These are phyloP conservation scores for Nematocida homosporus DNA, from an alignment of 371 early-diverging fungal species.

Conservation along the genomic window DNA sequence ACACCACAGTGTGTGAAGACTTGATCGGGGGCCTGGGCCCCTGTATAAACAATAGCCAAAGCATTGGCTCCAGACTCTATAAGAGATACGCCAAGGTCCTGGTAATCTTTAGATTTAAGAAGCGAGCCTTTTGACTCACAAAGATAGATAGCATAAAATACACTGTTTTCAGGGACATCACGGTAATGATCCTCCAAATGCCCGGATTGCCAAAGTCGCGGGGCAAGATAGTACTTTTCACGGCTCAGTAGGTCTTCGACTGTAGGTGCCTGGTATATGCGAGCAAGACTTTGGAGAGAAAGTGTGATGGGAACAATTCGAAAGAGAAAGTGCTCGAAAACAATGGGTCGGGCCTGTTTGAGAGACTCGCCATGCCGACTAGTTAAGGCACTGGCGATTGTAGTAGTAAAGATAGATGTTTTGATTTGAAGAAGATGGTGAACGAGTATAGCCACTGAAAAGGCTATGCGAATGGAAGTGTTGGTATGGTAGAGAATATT, in stretches of 20 bases:
- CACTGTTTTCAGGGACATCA: background rate
- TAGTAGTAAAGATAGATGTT: background rate
- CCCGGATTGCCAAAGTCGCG: constrained; percentile 12
- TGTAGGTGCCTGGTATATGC: background rate
- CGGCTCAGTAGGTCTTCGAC: constrained; percentile 10
- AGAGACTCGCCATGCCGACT: constrained; percentile 4
- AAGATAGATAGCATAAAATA: constrained; percentile 29
- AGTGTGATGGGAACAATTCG: background rate
- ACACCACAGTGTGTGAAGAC: constrained; percentile 11
- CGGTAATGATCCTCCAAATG: constrained; percentile 18
- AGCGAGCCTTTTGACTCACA: background rate
- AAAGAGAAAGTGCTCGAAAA: constrained; percentile 39
- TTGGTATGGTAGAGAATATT: constrained; percentile 40
- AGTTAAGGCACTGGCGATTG: background rate
- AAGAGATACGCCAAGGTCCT: constrained; percentile 17
- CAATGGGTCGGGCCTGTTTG: background rate
- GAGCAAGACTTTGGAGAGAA: constrained; percentile 2
- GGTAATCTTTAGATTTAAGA: background rate
- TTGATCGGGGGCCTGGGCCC: background rate
- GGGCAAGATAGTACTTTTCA: constrained; percentile 24
- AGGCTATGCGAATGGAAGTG: constrained; percentile 11
- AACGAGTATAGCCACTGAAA: constrained; percentile 26
- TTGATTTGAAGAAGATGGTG: background rate
- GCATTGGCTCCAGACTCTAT: constrained; percentile 3
- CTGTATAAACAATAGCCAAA: constrained; percentile 1